Evolutionary conservation across 1,284 basidiomycete species (phyloP), one percentile per base, ranked within the genome.

Genomic region (Puccinia coronata): DNA sequence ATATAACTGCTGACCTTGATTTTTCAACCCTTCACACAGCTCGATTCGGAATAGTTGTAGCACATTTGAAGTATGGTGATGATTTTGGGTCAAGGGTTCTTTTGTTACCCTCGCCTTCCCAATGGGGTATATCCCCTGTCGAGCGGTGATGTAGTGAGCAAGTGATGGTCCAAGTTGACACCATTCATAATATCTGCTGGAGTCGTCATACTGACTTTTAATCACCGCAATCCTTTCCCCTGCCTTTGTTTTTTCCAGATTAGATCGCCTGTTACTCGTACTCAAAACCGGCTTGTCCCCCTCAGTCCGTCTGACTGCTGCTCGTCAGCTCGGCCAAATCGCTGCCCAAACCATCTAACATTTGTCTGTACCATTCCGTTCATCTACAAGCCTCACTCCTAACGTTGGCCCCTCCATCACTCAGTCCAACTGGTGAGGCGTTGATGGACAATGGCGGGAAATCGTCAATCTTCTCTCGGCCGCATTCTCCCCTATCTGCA

Each of bases 201-300:
- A n/a, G n/a, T n/a, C n/a, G n/a, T n/a, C n/a, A n/a, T n/a, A n/a
- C n/a, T n/a, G n/a, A n/a, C n/a, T n/a, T n/a, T n/a, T n/a, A n/a
- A n/a, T n/a, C n/a, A n/a, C n/a, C n/a, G n/a, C n/a, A n/a, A n/a
- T n/a, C n/a, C n/a, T 25, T 47, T 41, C 12, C 12, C 23, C 20
- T n/a, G 25, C 63, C 63, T 49, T 51, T 67, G 39, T 34, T 41
- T 70, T 51, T 70, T 25, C 57, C 82, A 85, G 93, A 89, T 91
- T 96, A 88, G 95, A 96, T 89, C 91, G 94, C 86, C 91, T 96
- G 88, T 92, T 96, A 84, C 90, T 93, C 85, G 88, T 96, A 71
- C 90, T 96, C 85, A 95, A 96, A 87, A 93, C 93, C 61, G 95
- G 95, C 70, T 95, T 94, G 41, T 93, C 93, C 2, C 88, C 90